These are phyloP conservation scores for Neoboletus magnificus DNA, from an alignment of 768 basidiomycete species.

Conservation along the genomic window DNA sequence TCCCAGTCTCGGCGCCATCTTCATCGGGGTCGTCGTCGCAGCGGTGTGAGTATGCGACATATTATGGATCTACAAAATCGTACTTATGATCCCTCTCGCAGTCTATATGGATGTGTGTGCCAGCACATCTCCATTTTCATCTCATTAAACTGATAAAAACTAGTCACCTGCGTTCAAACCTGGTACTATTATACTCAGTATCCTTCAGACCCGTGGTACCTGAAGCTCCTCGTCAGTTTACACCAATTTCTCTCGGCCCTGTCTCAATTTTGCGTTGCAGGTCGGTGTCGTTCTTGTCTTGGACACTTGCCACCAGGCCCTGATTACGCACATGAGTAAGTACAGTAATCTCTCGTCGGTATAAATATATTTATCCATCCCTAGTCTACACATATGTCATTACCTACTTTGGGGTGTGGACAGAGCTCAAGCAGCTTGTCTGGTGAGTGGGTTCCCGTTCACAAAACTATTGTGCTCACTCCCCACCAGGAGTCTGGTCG, in stretches of 20 bases:
- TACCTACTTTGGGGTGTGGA: slow-evolving; percentile 34
- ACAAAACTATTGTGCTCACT: background rate
- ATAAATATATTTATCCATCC: background rate
- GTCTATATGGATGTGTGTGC: slow-evolving; percentile 48
- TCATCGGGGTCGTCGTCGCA: slow-evolving; percentile 49
- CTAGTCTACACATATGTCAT: slow-evolving; percentile 49
- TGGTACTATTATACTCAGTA: slow-evolving; percentile 28
- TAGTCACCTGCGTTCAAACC: slow-evolving; percentile 52
- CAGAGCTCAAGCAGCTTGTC: slow-evolving; percentile 33
- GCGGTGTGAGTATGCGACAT: slow-evolving; percentile 38
- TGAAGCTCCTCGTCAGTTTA: slow-evolving; percentile 43
- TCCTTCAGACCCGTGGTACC: slow-evolving; percentile 47
- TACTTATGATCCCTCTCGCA: slow-evolving; percentile 21
- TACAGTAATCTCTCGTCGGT: background rate
- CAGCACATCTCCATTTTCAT: background rate
- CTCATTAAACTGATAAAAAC: background rate
- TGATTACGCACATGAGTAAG: slow-evolving; percentile 51
- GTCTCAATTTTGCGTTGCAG: slow-evolving; percentile 29
- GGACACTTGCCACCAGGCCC: slow-evolving; percentile 51
- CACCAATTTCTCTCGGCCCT: background rate
- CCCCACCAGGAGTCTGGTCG: slow-evolving; percentile 19
- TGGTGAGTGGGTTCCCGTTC: slow-evolving; percentile 36
- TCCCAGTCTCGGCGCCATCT: slow-evolving; percentile 46
- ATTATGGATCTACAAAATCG: background rate
- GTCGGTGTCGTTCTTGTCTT: slow-evolving; percentile 47